Base-by-base conservation (phyloP, 768 basidiomycete genomes). In the Coprinopsis sp. region DNA sequence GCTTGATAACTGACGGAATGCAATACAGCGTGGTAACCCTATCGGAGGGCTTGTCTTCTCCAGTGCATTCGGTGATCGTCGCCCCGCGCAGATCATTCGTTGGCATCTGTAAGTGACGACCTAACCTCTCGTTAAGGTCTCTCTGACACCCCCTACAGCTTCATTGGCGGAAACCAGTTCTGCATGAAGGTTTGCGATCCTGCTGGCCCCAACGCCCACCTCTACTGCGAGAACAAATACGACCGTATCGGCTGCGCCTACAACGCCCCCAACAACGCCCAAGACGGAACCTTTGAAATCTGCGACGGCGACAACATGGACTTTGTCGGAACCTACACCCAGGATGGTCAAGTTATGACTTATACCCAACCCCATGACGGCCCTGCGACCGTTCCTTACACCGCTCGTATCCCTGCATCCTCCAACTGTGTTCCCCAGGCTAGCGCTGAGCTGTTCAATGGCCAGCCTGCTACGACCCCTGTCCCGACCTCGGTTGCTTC, bases 1-100 rank as follows among this genome's bases (percentile, higher is more conserved):
- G n/a, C n/a, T n/a, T n/a, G n/a, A n/a, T n/a, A n/a, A n/a, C n/a
- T n/a, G n/a, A n/a, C n/a, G n/a, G n/a, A n/a, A n/a, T n/a, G n/a
- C n/a, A n/a, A n/a, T n/a, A n/a, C n/a, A n/a, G n/a, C 78, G 83
- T 53, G 89, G 88, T n/a, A 91, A 88, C 65, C 84, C 85, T 2
- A 71, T 86, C 29, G 87, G 88, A 53, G 84, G 78, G 31, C 58
- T 89, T 19, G 42, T 87, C 23, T 90, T 76, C 67, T 78, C 82
- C 1, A 80, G 69, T 47, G 72, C 66, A 10, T 84, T n/a, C n/a
- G n/a, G 72, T 57, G 67, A 62, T 29, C 65, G 73, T 22, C 61
- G 67, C 0, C 72, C 66, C 58, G 54, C 65, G 5, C 87, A 90
- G 57, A 72, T 80, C 18, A 67, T 69, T 21, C 77, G 86, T 56